Conservation (phyloP, 768 basidiomycete genomes). For the Suillus paluster region DNA sequence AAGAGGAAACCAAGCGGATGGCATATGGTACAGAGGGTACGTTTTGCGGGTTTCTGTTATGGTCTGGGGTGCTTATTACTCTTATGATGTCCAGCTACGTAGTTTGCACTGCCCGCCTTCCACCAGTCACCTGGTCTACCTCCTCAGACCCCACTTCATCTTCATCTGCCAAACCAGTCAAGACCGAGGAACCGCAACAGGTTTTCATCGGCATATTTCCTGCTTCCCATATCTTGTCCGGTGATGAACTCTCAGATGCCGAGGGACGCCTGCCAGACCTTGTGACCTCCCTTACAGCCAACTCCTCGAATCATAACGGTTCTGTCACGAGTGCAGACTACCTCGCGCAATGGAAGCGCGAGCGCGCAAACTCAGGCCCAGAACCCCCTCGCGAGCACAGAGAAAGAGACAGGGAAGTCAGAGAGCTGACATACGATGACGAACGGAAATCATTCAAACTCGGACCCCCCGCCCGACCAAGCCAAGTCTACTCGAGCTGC, state of each 20-base stretch:
- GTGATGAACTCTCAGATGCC: conserved; percentile 86
- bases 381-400: conserved; percentile 38
- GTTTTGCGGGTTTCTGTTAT: conserved; percentile 40
- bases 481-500: conserved; percentile 74
- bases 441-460: conserved; percentile 71
- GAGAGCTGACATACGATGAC: conserved; percentile 45
- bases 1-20: conserved; percentile 71
- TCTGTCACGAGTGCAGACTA: conserved; percentile 49
- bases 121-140: conserved; percentile 67
- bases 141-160: conserved; percentile 59
- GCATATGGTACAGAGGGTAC: conserved; percentile 93
- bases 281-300: conserved; percentile 56
- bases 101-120: conserved; percentile 75
- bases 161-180: conserved; percentile 51
- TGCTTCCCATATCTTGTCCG: conserved; percentile 84
- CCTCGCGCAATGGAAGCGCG: conserved; percentile 48
- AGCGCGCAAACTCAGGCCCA: conserved; percentile 31
- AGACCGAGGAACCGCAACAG: conserved; percentile 78
- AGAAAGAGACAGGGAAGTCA: conserved; percentile 65
- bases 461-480: conserved; percentile 74
- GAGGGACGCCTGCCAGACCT: conserved; percentile 84
- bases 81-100: conserved; percentile 63
- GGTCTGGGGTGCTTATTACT: neutral
- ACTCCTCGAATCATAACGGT: conserved; percentile 32
- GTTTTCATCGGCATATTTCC: conserved; percentile 96